Evolutionary conservation across 2,329 filamentous ascomycete genomes (phyloP).

Genomic region (Paraphaeosphaeria minitans): DNA sequence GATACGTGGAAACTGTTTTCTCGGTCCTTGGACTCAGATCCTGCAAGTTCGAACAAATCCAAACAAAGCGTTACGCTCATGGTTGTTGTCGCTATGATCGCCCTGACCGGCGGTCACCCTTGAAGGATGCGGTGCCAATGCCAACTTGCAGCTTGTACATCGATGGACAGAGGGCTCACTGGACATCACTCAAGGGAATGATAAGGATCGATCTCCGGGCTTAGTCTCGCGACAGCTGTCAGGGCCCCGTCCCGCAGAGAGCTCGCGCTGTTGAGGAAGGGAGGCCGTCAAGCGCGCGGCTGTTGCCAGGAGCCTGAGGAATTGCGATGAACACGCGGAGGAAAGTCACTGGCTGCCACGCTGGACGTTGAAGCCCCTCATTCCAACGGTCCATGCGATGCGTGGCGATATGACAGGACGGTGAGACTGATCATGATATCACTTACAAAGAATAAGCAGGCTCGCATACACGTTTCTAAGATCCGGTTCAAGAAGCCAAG

Average conservation of each 20-base stretch:
- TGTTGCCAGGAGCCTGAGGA: constrained; percentile 2
- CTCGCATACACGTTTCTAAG: background rate
- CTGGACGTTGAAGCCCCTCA: constrained; percentile 13
- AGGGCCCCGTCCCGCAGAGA: constrained; percentile 19
- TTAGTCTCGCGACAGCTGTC: constrained; percentile 17
- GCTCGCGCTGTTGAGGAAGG: constrained; percentile 19
- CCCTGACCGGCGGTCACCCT: background rate
- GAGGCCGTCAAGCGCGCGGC: constrained; percentile 11
- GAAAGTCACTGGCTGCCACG: constrained; percentile 18
- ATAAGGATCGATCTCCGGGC: background rate
- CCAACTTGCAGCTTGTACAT: constrained; percentile 13
- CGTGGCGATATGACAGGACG: constrained; percentile 3
- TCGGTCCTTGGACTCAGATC: constrained; percentile 29
- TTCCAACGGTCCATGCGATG: constrained; percentile 16
- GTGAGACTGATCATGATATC: background rate
- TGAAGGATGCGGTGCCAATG: constrained; percentile 8
- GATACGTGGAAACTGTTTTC: constrained; percentile 23
- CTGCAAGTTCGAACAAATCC: constrained; percentile 32
- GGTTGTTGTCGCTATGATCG: constrained; percentile 9
- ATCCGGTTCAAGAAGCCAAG: background rate
- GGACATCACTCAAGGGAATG: constrained; percentile 9
- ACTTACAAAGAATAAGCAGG: background rate
- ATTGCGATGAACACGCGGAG: constrained; percentile 15
- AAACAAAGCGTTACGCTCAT: constrained; percentile 28
- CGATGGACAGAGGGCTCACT: constrained; percentile 12